Percentiles rank a stretch among this genome's conserved stretches.
Conservation (phyloP, 2,329 filamentous ascomycete species). For the Alternaria arborescens region DNA sequence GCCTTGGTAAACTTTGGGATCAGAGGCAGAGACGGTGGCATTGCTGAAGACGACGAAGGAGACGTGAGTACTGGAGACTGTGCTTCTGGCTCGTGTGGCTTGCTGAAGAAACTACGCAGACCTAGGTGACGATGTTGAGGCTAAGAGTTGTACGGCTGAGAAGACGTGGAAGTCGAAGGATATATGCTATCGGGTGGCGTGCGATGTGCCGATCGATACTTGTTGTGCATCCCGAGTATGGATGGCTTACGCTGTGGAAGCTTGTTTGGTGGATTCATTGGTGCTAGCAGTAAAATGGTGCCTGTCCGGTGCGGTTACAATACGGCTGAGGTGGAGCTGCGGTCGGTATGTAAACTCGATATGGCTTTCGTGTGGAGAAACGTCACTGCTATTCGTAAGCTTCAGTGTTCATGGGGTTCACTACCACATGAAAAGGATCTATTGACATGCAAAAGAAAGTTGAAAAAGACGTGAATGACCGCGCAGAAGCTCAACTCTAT, state of each 20-base stretch:
- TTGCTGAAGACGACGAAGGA: background rate
- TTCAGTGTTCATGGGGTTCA: background rate
- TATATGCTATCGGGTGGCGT: background rate
- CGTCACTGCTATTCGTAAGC: background rate
- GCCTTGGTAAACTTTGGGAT: conserved; percentile 17
- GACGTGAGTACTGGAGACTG: conserved; percentile 7
- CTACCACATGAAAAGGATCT: background rate
- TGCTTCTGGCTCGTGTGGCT: background rate
- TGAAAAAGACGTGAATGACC: background rate
- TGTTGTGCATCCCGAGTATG: background rate
- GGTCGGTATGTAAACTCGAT: background rate
- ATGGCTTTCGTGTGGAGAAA: background rate
- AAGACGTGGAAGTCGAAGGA: background rate
- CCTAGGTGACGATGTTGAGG: background rate
- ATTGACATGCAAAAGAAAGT: background rate
- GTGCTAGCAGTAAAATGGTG: background rate
- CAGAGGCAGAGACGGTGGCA: background rate
- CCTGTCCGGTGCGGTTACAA: background rate
- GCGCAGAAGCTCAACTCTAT: background rate
- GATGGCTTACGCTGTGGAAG: conserved; percentile 4
- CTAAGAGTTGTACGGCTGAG: background rate
- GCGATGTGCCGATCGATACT: background rate
- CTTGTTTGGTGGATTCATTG: background rate
- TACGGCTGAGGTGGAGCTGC: background rate
- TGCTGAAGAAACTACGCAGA: conserved; percentile 5